Evolutionary conservation across 2,329 filamentous ascomycete genomes (phyloP), one percentile per base, ranked within the genome.

Genomic region (Trichoderma sp.): DNA sequence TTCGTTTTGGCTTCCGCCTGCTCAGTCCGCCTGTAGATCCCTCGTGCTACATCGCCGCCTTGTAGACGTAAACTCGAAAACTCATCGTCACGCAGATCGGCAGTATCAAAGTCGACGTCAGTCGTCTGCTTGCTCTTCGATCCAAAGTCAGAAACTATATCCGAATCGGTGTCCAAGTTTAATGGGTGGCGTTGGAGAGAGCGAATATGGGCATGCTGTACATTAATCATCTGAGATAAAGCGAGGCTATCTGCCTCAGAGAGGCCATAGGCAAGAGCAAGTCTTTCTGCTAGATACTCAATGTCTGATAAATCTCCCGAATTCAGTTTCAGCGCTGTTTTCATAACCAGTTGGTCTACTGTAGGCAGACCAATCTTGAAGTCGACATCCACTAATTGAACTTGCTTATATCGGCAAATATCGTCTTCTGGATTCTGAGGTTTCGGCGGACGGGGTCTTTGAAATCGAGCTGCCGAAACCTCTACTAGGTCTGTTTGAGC

Each of bases 51-150:
- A n/a, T n/a, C n/a, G n/a, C n/a, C n/a, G n/a, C n/a, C n/a, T n/a
- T n/a, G n/a, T n/a, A n/a, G n/a, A n/a, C n/a, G n/a, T n/a, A n/a
- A n/a, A n/a, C n/a, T n/a, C n/a, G n/a, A n/a, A n/a, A n/a, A n/a
- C n/a, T n/a, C n/a, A n/a, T n/a, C n/a, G n/a, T n/a, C n/a, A 23
- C 23, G 23, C 76, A 77, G 77, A n/a, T 81, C 81, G 0, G 77
- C 74, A 43, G 79, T 73, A 7, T 79, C 80, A 39, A 55, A 55
- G 9, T 50, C 28, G 53, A 76, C 75, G 23, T 84, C 81, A 23
- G 80, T 84, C 2, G 82, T 79, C 74, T 88, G 86, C 77, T 90
- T 90, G 23, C 88, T 88, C 76, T 89, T 89, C 5, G 34, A 6
- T 36, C 4, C 12, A 34, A 13, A 0, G 12, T 5, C 11, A 1